Evolutionary conservation across 805 yeast genomes (phyloP).

Genomic region (Metschnikowia lachancei): DNA sequence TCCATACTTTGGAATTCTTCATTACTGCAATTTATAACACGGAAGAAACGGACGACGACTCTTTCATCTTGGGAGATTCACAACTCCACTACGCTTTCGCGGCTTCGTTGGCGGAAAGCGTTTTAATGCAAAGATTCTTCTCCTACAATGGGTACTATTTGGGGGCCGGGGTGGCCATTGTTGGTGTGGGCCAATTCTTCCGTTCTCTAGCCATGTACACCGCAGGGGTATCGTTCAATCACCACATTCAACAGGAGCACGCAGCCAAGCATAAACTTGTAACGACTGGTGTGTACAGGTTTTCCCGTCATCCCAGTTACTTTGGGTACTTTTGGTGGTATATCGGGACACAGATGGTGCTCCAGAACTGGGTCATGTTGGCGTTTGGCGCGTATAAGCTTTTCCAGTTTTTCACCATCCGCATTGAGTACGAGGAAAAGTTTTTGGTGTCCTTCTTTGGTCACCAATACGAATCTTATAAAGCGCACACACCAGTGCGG

Average conservation of each 20-base stretch:
- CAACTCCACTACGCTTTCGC: slow-evolving; percentile 28
- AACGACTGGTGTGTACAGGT: slow-evolving; percentile 66
- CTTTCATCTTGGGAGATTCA: slow-evolving; percentile 34
- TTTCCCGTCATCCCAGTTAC: slow-evolving; percentile 84
- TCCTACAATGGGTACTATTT: slow-evolving; percentile 5
- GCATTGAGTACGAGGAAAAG: slow-evolving; percentile 73
- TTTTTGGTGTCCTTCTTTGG: slow-evolving; percentile 70
- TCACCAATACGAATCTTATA: slow-evolving; percentile 56
- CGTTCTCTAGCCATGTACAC: slow-evolving; percentile 83
- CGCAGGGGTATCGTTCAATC: slow-evolving; percentile 85
- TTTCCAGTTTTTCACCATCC: slow-evolving; percentile 61
- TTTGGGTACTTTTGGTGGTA: slow-evolving; percentile 94
- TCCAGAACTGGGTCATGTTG: slow-evolving; percentile 63
- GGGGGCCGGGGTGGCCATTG: slow-evolving; percentile 46
- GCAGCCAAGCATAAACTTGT: slow-evolving; percentile 61
- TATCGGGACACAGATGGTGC: slow-evolving; percentile 71
- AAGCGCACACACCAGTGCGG: slow-evolving; percentile 46
- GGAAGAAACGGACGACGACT: slow-evolving; percentile 62
- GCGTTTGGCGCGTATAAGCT: slow-evolving; percentile 55
- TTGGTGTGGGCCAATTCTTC: slow-evolving; percentile 60
- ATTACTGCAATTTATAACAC: slow-evolving; percentile 76
- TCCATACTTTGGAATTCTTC: slow-evolving; percentile 81
- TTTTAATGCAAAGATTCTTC: slow-evolving; percentile 4
- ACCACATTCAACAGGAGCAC: slow-evolving; percentile 58
- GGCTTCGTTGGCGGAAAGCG: slow-evolving; percentile 17